These are phyloP conservation scores for Penicillium simplicissimum DNA, from an alignment of 495 filamentous ascomycete genomes.

Conservation along the genomic window DNA sequence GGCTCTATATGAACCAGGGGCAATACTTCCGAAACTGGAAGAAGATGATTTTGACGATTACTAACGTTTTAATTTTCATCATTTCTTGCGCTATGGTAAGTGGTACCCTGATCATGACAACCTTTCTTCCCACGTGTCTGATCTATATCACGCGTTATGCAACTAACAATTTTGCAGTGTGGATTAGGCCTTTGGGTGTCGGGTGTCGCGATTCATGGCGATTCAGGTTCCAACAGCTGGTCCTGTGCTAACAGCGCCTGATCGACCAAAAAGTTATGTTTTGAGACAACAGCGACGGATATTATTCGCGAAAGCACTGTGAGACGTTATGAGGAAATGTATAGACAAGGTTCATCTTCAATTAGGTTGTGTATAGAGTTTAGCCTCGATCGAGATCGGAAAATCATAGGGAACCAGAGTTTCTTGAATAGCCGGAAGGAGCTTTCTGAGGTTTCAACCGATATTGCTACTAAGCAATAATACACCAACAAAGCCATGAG, in stretches of 20 bases:
- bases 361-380: background rate
- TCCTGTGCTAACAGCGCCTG: slow-evolving; percentile 40
- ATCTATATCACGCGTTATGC: too few species aligned
- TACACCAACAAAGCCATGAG: too few species aligned
- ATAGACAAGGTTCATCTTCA: background rate
- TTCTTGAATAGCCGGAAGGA: too few species aligned
- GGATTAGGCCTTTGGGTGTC: slow-evolving; percentile 45
- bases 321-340: background rate
- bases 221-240: slow-evolving; percentile 32
- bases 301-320: background rate
- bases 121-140: background rate
- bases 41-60: slow-evolving; percentile 37
- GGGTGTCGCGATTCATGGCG: slow-evolving; percentile 36
- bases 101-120: background rate
- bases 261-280: slow-evolving; percentile 2
- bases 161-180: slow-evolving; percentile 28
- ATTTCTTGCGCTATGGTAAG: slow-evolving; percentile 41
- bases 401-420: too few species aligned
- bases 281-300: background rate
- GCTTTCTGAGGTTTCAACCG: too few species aligned
- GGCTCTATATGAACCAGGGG: slow-evolving; percentile 43
- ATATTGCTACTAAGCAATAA: too few species aligned
- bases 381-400: background rate
- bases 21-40: slow-evolving; percentile 29
- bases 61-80: slow-evolving; percentile 34